These are phyloP conservation scores for Rubia tinctorum DNA, from an alignment of 305 asterid species.

Conservation along the genomic window DNA sequence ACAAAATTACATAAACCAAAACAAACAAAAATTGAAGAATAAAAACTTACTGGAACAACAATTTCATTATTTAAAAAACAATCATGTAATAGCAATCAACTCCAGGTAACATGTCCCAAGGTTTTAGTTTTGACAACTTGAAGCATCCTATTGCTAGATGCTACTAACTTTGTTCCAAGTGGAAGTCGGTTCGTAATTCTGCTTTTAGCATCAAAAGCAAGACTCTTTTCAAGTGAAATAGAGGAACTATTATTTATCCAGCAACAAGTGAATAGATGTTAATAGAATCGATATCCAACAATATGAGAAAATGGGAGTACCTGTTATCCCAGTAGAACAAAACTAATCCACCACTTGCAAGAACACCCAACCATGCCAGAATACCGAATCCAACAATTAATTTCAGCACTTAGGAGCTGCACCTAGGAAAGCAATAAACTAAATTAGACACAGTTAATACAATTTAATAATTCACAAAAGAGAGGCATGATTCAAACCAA, in stretches of 20 bases:
- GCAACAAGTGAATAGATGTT: background rate
- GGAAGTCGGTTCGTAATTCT: background rate
- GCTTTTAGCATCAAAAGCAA: background rate
- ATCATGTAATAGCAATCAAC: background rate
- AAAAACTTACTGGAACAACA: background rate
- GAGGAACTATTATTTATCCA: background rate
- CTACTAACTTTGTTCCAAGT: background rate
- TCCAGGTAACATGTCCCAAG: background rate
- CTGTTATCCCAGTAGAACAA: constrained; percentile 91
- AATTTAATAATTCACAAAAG: background rate
- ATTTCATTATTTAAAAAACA: background rate
- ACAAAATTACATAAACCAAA: no score
- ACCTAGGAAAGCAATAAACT: constrained; percentile 17
- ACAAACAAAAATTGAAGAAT: no score
- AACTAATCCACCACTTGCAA: constrained; percentile 49
- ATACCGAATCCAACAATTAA: constrained; percentile 81
- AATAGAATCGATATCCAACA: background rate
- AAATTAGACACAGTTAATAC: background rate
- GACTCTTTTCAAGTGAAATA: background rate
- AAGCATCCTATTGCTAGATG: background rate
- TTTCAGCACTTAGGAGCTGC: constrained; percentile 84
- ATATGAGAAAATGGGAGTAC: constrained; percentile 33
- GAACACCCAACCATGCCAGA: constrained; percentile 91
- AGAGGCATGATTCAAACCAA: no score
- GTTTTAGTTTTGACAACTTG: background rate